Evolutionary conservation across 1,139 yeast species (phyloP).

Genomic region (Pichia sp.): DNA sequence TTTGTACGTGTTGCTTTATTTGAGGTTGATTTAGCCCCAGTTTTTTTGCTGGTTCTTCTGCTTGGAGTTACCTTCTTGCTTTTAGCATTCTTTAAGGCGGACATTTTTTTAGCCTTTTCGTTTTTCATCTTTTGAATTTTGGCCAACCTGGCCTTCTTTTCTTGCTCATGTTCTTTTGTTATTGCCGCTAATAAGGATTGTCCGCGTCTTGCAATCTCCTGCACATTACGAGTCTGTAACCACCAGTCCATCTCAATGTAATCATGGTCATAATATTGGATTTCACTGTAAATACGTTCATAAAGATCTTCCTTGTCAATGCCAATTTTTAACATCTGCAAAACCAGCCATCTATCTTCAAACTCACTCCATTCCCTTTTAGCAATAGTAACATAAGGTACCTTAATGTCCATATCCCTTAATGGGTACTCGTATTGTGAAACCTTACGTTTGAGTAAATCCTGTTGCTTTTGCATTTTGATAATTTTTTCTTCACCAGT

Average conservation of each 20-base stretch:
- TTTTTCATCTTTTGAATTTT: background rate
- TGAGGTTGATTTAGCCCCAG: background rate
- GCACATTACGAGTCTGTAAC: slow-evolving; percentile 56
- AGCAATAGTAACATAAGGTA: slow-evolving; percentile 30
- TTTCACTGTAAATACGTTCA: slow-evolving; percentile 54
- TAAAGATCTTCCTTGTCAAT: slow-evolving; percentile 56
- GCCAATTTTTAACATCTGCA: slow-evolving; percentile 59
- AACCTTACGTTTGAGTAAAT: slow-evolving; percentile 56
- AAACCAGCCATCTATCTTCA: slow-evolving; percentile 63
- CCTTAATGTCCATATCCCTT: slow-evolving; percentile 52
- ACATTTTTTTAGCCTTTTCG: background rate
- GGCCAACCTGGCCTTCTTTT: background rate
- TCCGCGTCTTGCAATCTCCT: slow-evolving; percentile 62
- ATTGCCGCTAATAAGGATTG: slow-evolving; percentile 57
- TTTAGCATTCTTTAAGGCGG: background rate
- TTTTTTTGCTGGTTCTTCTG: background rate
- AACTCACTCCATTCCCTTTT: slow-evolving; percentile 51
- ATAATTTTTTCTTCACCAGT: slow-evolving; percentile 64
- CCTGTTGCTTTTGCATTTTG: slow-evolving; percentile 52
- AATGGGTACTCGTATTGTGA: slow-evolving; percentile 50
- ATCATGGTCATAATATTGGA: slow-evolving; percentile 52
- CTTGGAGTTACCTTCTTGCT: background rate
- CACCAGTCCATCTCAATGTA: slow-evolving; percentile 47
- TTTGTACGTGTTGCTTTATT: too few relatives aligned
- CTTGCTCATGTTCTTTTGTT: slow-evolving; percentile 43